phyloP scores from a whole-genome alignment of 2,329 filamentous ascomycete species.

The Harringtonia aguacate region DNA sequence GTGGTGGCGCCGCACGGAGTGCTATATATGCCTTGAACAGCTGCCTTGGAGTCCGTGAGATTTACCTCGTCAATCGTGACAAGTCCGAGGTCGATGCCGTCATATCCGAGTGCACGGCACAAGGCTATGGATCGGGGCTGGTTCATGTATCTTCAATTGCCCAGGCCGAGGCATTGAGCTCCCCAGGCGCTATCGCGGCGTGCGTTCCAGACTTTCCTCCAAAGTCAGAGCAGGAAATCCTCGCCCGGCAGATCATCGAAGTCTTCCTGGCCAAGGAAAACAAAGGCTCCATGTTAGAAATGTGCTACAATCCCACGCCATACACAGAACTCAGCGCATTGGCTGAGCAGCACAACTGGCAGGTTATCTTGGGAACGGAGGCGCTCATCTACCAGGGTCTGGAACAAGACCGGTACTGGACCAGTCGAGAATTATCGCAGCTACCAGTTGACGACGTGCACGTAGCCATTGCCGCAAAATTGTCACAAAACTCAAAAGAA shows the following conservation, averaged over 20 bases:
- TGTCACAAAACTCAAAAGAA: too few species aligned
- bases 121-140: slow-evolving; percentile 49
- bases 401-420: slow-evolving; percentile 58
- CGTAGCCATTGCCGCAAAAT: too few species aligned
- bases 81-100: slow-evolving; percentile 55
- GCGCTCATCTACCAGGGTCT: slow-evolving; percentile 69
- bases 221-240: slow-evolving; percentile 50
- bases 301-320: slow-evolving; percentile 71
- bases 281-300: slow-evolving; percentile 64
- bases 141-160: slow-evolving; percentile 48
- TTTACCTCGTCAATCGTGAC: slow-evolving; percentile 74
- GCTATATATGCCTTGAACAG: slow-evolving; percentile 66
- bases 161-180: slow-evolving; percentile 47
- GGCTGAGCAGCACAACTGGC: slow-evolving; percentile 53
- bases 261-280: slow-evolving; percentile 23
- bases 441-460: slow-evolving; percentile 52
- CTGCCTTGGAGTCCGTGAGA: slow-evolving; percentile 54
- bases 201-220: slow-evolving; percentile 73
- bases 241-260: slow-evolving; percentile 30
- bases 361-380: slow-evolving; percentile 66
- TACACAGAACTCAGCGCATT: slow-evolving; percentile 56
- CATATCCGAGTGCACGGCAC: slow-evolving; percentile 48
- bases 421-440: slow-evolving; percentile 45
- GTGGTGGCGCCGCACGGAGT: slow-evolving; percentile 67
- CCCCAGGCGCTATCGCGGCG: slow-evolving; percentile 57